Conservation (phyloP, 2,329 filamentous ascomycete genomes). For the Apiospora aurea region DNA sequence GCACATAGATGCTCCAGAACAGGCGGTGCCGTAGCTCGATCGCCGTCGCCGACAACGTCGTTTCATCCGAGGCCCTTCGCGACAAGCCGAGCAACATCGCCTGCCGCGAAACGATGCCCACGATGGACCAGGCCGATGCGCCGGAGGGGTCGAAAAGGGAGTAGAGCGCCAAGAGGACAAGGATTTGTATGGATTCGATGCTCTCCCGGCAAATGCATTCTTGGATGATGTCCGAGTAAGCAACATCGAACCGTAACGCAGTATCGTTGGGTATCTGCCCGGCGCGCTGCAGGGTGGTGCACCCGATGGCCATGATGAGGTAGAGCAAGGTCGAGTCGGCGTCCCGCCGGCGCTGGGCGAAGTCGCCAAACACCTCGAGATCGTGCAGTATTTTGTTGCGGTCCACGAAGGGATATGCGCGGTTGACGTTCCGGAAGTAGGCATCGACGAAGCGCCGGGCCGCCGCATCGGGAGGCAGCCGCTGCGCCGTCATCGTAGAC, state of each 20-base stretch:
- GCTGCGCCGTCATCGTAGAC: constrained; percentile 21
- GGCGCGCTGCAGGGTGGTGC: constrained; percentile 51
- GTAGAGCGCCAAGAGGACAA: constrained; percentile 51
- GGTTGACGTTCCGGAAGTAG: constrained; percentile 54
- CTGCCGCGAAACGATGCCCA: constrained; percentile 49
- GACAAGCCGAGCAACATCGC: constrained; percentile 48
- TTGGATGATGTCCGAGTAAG: constrained; percentile 49
- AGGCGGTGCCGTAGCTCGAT: constrained; percentile 47
- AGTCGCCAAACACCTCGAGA: constrained; percentile 41
- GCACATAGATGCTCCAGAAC: constrained; percentile 53
- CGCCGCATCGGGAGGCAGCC: constrained; percentile 35
- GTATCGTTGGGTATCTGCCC: constrained; percentile 47
- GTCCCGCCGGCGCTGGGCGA: constrained; percentile 36
- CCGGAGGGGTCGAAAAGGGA: constrained; percentile 51
- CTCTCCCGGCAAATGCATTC: constrained; percentile 46
- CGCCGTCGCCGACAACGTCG: constrained; percentile 34
- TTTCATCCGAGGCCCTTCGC: constrained; percentile 40
- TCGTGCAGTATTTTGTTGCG: constrained; percentile 44
- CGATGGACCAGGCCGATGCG: constrained; percentile 49
- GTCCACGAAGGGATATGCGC: constrained; percentile 54
- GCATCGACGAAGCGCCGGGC: constrained; percentile 49
- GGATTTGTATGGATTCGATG: constrained; percentile 49
- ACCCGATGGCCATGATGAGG: constrained; percentile 55
- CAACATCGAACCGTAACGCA: constrained; percentile 44
- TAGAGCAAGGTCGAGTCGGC: constrained; percentile 47